Evolutionary conservation across 345 rosid genomes (phyloP).

Genomic region (Camelina neglecta): DNA sequence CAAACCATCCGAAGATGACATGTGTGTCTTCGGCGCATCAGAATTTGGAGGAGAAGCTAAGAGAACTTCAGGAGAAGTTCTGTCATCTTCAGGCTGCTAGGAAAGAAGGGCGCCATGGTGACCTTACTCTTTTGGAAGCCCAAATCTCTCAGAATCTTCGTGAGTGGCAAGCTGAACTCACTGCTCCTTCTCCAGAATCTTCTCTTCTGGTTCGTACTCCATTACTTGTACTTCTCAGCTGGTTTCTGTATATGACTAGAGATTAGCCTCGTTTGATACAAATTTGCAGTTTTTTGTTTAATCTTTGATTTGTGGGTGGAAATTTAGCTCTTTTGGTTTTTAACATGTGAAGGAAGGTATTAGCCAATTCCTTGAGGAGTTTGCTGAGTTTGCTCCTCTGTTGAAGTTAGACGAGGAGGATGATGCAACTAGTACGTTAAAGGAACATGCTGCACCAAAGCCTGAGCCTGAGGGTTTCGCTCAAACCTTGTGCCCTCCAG

Average conservation of each 20-base stretch:
- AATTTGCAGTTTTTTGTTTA: too few species aligned
- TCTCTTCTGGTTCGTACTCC: slow-evolving; percentile 60
- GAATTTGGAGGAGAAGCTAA: slow-evolving; percentile 59
- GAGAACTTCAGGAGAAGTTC: slow-evolving; percentile 65
- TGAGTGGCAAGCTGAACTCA: slow-evolving; percentile 79
- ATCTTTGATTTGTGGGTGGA: neutral
- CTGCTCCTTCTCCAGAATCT: slow-evolving; percentile 62
- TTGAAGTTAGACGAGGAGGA: slow-evolving; percentile 75
- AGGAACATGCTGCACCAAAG: slow-evolving; percentile 50
- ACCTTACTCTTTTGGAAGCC: slow-evolving; percentile 64
- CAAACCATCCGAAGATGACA: slow-evolving; percentile 52
- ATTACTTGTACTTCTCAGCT: neutral
- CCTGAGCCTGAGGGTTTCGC: slow-evolving; percentile 52
- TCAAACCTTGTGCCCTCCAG: slow-evolving; percentile 47
- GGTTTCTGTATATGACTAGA: neutral
- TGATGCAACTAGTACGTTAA: slow-evolving; percentile 76
- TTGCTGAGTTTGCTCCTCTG: slow-evolving; percentile 60
- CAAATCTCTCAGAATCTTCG: slow-evolving; percentile 67
- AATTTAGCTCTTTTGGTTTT: neutral
- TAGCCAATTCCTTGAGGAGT: slow-evolving; percentile 65
- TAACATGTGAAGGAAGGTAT: slow-evolving; percentile 59
- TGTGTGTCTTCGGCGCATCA: slow-evolving; percentile 57
- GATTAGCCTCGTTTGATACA: neutral
- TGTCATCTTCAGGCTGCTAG: slow-evolving; percentile 65
- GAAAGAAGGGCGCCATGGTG: slow-evolving; percentile 57